Evolutionary conservation across 179 eudicot species (phyloP).

Genomic region (Nepenthes alata): DNA sequence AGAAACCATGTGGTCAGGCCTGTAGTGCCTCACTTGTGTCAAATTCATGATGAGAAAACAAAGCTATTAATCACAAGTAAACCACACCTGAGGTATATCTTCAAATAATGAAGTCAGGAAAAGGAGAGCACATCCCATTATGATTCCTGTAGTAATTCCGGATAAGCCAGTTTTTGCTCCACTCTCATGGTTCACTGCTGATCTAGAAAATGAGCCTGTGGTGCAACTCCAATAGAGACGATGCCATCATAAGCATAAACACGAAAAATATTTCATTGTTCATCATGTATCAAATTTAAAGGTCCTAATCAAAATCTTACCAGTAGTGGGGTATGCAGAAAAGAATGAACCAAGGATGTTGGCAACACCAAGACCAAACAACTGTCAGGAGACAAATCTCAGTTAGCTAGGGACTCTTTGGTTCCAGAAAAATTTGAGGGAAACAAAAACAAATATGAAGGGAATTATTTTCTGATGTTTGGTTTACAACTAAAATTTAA

Average conservation of each 20-base stretch:
- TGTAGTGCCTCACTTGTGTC: not conserved
- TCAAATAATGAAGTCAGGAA: conserved; percentile 87
- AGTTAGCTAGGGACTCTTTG: no score
- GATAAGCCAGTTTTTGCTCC: conserved; percentile 97
- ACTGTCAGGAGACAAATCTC: conserved; percentile 32
- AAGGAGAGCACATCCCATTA: conserved; percentile 72
- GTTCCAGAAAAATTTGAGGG: no score
- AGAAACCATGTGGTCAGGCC: not conserved
- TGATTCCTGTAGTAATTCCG: conserved; percentile 72
- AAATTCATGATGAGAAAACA: not conserved
- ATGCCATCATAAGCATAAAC: not conserved
- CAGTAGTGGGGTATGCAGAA: conserved; percentile 83
- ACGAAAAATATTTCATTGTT: not conserved
- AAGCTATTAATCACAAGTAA: not conserved
- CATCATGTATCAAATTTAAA: not conserved
- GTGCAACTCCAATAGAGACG: not conserved
- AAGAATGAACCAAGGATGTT: conserved; percentile 85
- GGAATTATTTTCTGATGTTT: no score
- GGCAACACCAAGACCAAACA: conserved; percentile 98
- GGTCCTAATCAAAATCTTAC: conserved; percentile 21
- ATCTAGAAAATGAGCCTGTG: conserved; percentile 96
- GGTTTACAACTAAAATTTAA: no score
- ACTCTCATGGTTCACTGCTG: conserved; percentile 98
- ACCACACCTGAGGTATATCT: conserved; percentile 80
- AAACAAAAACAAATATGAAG: no score